Base-by-base conservation (phyloP, 352 stramenopile genomes). In the Aphanomyces euteiches region DNA sequence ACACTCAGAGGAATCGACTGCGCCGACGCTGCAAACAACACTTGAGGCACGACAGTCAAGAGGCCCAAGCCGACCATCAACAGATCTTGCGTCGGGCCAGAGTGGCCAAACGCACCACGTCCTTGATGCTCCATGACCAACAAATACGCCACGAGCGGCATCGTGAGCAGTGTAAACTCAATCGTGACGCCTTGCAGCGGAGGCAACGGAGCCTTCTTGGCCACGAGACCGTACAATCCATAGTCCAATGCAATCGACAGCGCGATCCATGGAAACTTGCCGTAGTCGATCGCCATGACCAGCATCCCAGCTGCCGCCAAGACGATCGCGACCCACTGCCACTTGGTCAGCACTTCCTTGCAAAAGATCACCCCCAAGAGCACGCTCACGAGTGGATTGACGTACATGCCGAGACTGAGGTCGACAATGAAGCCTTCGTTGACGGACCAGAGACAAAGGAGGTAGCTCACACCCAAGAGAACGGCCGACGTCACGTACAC, bases 181-280 rank as follows among this genome's bases (percentile, higher is more conserved):
- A 69, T 28, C 7, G 47, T 57, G 7, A 69, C 10, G 19, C 61
- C 61, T 47, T 57, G 61, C 12, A 69, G 39, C 3, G 61, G 12
- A 19, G 28, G 5, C 7, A 69, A 28, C n/a, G 61, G 61, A 28
- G 61, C 61, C 36, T 47, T 21, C 61, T 69, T 69, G 1, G 53
- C 19, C 19, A 69, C 17, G 5, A 69, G 40, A 6, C 61, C 61
- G 37, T 69, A 69, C 13, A 69, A 37, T 6, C 34, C 61, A 57
- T 58, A 69, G 34, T 47, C 47, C 5, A 69, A 45, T 19, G 61
- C 61, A 19, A 47, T 47, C 21, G 61, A 56, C 10, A 69, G 37
- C 19, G 61, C 61, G 28, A 69, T 69, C 61, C 61, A 69, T 21
- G 61, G 61, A 45, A 69, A 69, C 48, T 69, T 69, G 45, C 34